phyloP scores from a whole-genome alignment of 495 filamentous ascomycete species.

The Penicillium desertorum region DNA sequence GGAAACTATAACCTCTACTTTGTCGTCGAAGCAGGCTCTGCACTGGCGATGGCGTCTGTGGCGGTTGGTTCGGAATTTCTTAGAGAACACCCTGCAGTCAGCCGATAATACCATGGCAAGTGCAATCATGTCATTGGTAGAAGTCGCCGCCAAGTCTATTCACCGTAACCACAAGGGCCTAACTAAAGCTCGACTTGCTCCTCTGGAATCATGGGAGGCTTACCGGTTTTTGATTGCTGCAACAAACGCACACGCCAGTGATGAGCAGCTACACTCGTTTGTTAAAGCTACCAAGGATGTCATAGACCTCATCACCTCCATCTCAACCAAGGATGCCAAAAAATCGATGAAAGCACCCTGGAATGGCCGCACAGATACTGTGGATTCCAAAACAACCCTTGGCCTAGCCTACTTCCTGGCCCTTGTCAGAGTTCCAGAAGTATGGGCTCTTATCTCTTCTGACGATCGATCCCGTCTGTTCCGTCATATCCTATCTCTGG shows the following conservation, averaged over 20 bases:
- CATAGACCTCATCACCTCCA: conserved; percentile 30
- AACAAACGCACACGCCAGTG: conserved; percentile 23
- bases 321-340: conserved; percentile 30
- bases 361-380: conserved; percentile 40
- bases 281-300: conserved; percentile 29
- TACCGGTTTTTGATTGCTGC: conserved; percentile 39
- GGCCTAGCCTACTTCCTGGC: conserved; percentile 40
- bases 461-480: conserved; percentile 36
- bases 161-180: conserved; percentile 35
- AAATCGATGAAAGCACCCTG: conserved; percentile 37
- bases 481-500: conserved; percentile 37
- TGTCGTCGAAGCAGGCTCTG: conserved; percentile 37
- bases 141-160: conserved; percentile 33
- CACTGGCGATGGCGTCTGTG: conserved; percentile 53
- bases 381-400: conserved; percentile 34
- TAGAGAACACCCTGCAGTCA: conserved; percentile 33
- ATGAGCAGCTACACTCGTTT: conserved; percentile 28
- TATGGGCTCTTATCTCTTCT: conserved; percentile 33
- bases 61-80: conserved; percentile 40
- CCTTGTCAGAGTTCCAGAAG: conserved; percentile 33
- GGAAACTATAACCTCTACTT: conserved; percentile 30
- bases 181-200: conserved; percentile 25
- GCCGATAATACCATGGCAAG: conserved; percentile 20
- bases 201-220: conserved; percentile 43
- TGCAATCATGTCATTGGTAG: conserved; percentile 22